Conservation (phyloP, 2,329 filamentous ascomycete species). For the Chaetomiaceae sp. region DNA sequence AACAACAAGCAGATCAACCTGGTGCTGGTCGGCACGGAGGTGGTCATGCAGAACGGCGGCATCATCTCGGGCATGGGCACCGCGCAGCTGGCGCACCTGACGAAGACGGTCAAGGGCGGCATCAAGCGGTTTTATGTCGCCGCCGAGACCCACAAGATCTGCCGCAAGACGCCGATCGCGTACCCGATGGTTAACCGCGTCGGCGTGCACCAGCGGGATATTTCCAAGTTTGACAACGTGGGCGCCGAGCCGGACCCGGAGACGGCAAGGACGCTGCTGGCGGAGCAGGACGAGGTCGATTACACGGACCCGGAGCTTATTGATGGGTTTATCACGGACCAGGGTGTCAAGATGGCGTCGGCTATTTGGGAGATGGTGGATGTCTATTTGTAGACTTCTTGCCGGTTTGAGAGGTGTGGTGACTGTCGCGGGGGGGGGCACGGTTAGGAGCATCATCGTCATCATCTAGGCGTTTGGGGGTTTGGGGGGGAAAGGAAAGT, state of each 20-base stretch:
- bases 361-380: slow-evolving; percentile 26
- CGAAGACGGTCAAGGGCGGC: slow-evolving; percentile 49
- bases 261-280: slow-evolving; percentile 29
- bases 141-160: slow-evolving; percentile 95
- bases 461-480: not conserved
- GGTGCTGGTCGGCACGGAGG: slow-evolving; percentile 67
- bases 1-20: slow-evolving; percentile 62
- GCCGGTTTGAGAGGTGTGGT: too few species aligned
- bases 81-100: slow-evolving; percentile 79
- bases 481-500: not conserved
- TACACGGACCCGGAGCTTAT: slow-evolving; percentile 67
- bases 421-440: too few species aligned
- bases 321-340: slow-evolving; percentile 69
- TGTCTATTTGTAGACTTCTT: slow-evolving; percentile 21
- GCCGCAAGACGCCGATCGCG: slow-evolving; percentile 74
- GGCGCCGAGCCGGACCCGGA: slow-evolving; percentile 23
- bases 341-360: slow-evolving; percentile 59
- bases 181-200: slow-evolving; percentile 61
- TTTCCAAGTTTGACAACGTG: slow-evolving; percentile 21
- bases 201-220: slow-evolving; percentile 65
- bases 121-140: slow-evolving; percentile 73
- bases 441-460: too few species aligned
- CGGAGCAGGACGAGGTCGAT: slow-evolving; percentile 56
- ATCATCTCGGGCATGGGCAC: slow-evolving; percentile 82
- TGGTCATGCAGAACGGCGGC: slow-evolving; percentile 88